phyloP scores from a whole-genome alignment of 2,329 filamentous ascomycete genomes.

The Dendrostoma leiphaemia region DNA sequence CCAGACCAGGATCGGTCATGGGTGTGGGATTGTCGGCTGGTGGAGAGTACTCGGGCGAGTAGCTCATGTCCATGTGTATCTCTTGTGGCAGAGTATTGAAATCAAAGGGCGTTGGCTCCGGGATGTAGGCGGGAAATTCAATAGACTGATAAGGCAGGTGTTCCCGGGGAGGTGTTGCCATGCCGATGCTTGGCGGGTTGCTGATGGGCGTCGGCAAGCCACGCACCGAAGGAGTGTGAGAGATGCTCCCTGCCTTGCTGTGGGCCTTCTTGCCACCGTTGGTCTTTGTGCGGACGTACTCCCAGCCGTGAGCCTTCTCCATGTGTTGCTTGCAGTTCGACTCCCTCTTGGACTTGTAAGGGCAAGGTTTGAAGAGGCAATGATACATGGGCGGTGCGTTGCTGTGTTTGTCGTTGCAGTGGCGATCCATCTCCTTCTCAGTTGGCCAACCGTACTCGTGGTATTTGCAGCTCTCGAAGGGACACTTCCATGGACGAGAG shows the following conservation, averaged over 20 bases:
- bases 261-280: conserved; percentile 65
- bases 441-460: conserved; percentile 89
- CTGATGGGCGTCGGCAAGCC: conserved; percentile 63
- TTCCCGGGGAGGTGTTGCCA: conserved; percentile 58
- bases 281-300: conserved; percentile 89
- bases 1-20: conserved; percentile 34
- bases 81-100: conserved; percentile 41
- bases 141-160: conserved; percentile 33
- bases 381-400: conserved; percentile 75
- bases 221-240: conserved; percentile 58
- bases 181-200: conserved; percentile 47
- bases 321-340: conserved; percentile 98
- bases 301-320: conserved; percentile 93
- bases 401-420: conserved; percentile 95
- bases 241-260: conserved; percentile 44
- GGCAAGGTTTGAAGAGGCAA: conserved; percentile 80
- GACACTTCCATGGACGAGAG: conserved; percentile 93
- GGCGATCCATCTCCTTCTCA: conserved; percentile 94
- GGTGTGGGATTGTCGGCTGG: conserved; percentile 51
- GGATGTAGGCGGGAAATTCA: conserved; percentile 50
- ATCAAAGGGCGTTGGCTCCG: conserved; percentile 43
- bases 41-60: conserved; percentile 29
- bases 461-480: conserved; percentile 81
- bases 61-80: conserved; percentile 26
- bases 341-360: conserved; percentile 92